phyloP scores from a whole-genome alignment of 352 stramenopile genomes.

The Globisporangium viniferum region DNA sequence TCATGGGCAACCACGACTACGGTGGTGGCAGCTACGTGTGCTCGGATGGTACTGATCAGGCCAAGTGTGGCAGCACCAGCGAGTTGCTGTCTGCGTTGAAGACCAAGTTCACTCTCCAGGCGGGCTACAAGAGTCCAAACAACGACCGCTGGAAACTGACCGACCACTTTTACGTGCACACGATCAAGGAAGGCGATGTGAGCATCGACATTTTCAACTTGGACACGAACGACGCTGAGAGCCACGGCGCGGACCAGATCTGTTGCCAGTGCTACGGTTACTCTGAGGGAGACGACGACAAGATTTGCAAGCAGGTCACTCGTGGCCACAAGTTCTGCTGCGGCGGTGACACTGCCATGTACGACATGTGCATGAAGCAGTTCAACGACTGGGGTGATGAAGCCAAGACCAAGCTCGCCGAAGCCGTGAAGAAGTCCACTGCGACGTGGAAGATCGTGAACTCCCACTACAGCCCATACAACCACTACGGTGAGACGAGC shows the following conservation, averaged over 20 bases:
- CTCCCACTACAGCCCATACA: constrained; percentile 74
- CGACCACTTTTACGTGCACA: constrained; percentile 47
- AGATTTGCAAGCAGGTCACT: constrained; percentile 46
- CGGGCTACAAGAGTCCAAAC: constrained; percentile 41
- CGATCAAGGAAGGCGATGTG: constrained; percentile 29
- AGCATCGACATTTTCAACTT: constrained; percentile 52
- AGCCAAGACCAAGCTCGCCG: constrained; percentile 47
- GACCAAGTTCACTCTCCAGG: constrained; percentile 56
- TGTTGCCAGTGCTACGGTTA: constrained; percentile 87
- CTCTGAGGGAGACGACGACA: constrained; percentile 35
- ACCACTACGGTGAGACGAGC: constrained; percentile 55
- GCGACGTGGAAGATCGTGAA: constrained; percentile 86
- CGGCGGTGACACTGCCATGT: constrained; percentile 55
- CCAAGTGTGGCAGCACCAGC: constrained; percentile 12
- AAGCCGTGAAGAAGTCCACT: constrained; percentile 48
- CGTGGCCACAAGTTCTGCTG: constrained; percentile 48
- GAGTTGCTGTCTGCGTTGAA: constrained; percentile 23
- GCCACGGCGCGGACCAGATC: constrained; percentile 59
- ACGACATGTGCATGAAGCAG: constrained; percentile 52
- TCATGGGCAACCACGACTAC: constrained; percentile 70
- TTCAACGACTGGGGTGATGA: constrained; percentile 69
- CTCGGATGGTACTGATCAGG: background rate
- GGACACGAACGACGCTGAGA: constrained; percentile 45
- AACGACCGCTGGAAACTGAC: constrained; percentile 44
- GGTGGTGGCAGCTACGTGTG: constrained; percentile 50